phyloP scores from a whole-genome alignment of 352 stramenopile genomes.

The Globisporangium cystogenes region DNA sequence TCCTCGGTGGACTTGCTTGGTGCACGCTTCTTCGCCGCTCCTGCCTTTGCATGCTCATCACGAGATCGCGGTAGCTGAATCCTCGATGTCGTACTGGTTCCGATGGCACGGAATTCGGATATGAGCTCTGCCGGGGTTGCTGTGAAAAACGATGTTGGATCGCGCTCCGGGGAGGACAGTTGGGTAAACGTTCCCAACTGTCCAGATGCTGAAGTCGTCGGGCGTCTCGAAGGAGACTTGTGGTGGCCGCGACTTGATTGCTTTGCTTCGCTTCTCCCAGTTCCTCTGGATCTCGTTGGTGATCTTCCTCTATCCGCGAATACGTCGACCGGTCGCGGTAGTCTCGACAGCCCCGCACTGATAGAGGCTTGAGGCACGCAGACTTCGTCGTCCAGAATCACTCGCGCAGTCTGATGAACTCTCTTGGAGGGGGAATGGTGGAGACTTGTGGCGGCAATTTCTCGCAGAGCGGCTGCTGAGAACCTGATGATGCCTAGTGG shows the following conservation, averaged over 20 bases:
- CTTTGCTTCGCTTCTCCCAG: slow-evolving; percentile 11
- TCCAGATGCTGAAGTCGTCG: slow-evolving; percentile 7
- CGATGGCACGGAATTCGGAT: slow-evolving; percentile 15
- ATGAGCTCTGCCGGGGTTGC: slow-evolving; percentile 22
- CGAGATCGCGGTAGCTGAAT: slow-evolving; percentile 31
- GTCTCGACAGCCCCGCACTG: background rate
- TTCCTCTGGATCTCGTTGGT: slow-evolving; percentile 5
- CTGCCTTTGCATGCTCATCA: slow-evolving; percentile 30
- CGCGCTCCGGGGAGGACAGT: slow-evolving; percentile 19
- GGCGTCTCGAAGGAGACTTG: slow-evolving; percentile 29
- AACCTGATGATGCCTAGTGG: slow-evolving; percentile 70
- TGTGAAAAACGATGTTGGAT: slow-evolving; percentile 24
- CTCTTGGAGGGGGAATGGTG: slow-evolving; percentile 51
- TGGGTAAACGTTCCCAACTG: slow-evolving; percentile 23
- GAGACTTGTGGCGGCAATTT: slow-evolving; percentile 56
- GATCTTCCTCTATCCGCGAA: slow-evolving; percentile 2
- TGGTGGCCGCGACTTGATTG: slow-evolving; percentile 14
- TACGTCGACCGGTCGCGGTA: background rate
- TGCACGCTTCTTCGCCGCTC: slow-evolving; percentile 21
- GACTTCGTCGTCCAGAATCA: slow-evolving; percentile 56
- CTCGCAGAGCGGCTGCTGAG: slow-evolving; percentile 40
- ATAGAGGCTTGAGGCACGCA: slow-evolving; percentile 6
- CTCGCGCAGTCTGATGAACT: slow-evolving; percentile 53
- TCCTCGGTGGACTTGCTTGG: slow-evolving; percentile 31
- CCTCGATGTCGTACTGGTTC: slow-evolving; percentile 17